Evolutionary conservation across 768 basidiomycete genomes (phyloP).

Genomic region (Crepidotus variabilis): DNA sequence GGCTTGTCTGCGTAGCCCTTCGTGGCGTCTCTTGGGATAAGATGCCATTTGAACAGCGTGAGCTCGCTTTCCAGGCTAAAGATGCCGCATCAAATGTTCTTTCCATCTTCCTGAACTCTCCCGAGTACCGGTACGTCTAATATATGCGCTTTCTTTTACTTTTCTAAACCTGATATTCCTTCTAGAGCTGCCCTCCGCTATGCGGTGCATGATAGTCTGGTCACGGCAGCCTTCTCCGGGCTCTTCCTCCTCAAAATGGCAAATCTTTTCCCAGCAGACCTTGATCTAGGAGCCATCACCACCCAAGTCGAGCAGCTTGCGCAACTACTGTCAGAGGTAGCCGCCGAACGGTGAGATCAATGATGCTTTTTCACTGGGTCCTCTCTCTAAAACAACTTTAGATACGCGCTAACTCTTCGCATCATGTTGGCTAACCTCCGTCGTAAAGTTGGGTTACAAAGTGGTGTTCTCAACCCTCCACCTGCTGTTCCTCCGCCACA

Average conservation of each 20-base stretch:
- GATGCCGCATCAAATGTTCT: constrained; percentile 87
- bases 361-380: not conserved
- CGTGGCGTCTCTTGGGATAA: constrained; percentile 94
- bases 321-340: constrained; percentile 86
- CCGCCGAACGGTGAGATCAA: constrained; percentile 74
- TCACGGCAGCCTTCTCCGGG: constrained; percentile 88
- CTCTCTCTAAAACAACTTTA: constrained; percentile 21
- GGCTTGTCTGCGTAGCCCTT: constrained; percentile 91
- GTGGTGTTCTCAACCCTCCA: constrained; percentile 42
- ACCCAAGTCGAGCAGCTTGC: constrained; percentile 88
- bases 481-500: constrained; percentile 50
- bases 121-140: constrained; percentile 65
- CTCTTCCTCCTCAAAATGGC: constrained; percentile 94
- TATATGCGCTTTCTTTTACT: not conserved
- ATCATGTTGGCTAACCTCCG: constrained; percentile 92
- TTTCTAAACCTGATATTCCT: constrained; percentile 6
- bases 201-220: constrained; percentile 90
- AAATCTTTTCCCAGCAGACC: constrained; percentile 82
- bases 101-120: constrained; percentile 76
- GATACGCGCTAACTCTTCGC: constrained; percentile 86
- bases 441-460: constrained; percentile 74
- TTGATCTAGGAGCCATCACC: constrained; percentile 74
- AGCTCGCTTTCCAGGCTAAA: constrained; percentile 93
- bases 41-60: constrained; percentile 92
- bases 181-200: constrained; percentile 82